phyloP scores from a whole-genome alignment of 2,329 filamentous ascomycete genomes.

The Pestalotiopsis sp. region DNA sequence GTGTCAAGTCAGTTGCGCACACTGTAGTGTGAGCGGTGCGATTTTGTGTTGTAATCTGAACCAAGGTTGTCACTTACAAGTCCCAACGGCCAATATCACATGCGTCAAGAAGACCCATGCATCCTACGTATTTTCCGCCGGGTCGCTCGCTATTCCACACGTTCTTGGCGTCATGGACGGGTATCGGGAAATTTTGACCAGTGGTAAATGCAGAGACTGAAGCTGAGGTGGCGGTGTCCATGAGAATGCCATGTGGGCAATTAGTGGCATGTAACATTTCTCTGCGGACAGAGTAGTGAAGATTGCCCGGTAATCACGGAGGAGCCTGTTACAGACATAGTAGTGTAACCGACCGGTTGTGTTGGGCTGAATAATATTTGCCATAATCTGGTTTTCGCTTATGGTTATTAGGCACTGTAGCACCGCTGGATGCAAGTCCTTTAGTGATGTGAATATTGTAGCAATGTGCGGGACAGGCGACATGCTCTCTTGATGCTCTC shows the following conservation, averaged over 20 bases:
- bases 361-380: neutral
- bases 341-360: neutral
- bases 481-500: neutral
- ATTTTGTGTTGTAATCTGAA: neutral
- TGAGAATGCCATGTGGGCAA: neutral
- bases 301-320: neutral
- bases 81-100: neutral
- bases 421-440: neutral
- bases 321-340: neutral
- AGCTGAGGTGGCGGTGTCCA: neutral
- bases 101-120: neutral
- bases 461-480: neutral
- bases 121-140: neutral
- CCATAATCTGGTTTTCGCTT: neutral
- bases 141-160: neutral
- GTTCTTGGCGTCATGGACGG: neutral
- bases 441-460: neutral
- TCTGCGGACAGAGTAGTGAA: neutral
- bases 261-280: neutral
- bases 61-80: neutral
- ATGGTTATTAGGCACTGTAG: neutral
- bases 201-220: neutral
- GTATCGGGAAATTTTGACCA: neutral
- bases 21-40: neutral
- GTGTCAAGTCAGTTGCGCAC: neutral